Evolutionary conservation across 805 yeast genomes (phyloP).

Genomic region (Candida gorgasii): DNA sequence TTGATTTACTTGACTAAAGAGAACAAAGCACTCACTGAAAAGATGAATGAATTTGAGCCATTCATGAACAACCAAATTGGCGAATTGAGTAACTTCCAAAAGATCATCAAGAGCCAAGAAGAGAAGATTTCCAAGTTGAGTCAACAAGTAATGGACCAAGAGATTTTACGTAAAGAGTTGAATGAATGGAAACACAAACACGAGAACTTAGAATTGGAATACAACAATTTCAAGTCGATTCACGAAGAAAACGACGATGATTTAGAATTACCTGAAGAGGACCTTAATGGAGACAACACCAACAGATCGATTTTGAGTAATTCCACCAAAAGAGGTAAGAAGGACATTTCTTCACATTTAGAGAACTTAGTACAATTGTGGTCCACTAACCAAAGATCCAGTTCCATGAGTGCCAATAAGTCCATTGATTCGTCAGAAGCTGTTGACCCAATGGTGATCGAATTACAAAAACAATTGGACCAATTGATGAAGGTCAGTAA

Average conservation of each 20-base stretch:
- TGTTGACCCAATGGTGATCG: constrained; percentile 28
- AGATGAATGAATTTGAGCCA: constrained; percentile 49
- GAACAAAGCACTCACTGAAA: constrained; percentile 41
- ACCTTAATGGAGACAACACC: constrained; percentile 18
- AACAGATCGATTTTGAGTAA: constrained; percentile 23
- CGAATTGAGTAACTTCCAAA: constrained; percentile 54
- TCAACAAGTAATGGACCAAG: constrained; percentile 43
- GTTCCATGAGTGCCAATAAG: constrained; percentile 12
- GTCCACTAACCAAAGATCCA: constrained; percentile 21
- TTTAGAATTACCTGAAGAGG: constrained; percentile 36
- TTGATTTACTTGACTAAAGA: constrained; percentile 48
- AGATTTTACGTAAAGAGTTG: constrained; percentile 45
- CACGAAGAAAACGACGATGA: constrained; percentile 33
- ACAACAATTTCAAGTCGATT: constrained; percentile 38
- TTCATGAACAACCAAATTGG: constrained; percentile 53
- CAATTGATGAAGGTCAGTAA: constrained; percentile 52
- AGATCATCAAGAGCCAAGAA: constrained; percentile 55
- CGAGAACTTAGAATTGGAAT: constrained; percentile 46
- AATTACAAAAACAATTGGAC: constrained; percentile 58
- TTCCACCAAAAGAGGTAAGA: constrained; percentile 26
- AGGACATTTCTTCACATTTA: constrained; percentile 35
- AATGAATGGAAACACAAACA: constrained; percentile 49
- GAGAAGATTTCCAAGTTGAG: constrained; percentile 43
- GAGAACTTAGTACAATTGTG: constrained; percentile 37
- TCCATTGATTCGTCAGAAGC: constrained; percentile 7